A percentile compares a stretch with the other conserved stretches of the same genome.
Conservation (phyloP, 768 basidiomycete genomes). For the Russula sp. region DNA sequence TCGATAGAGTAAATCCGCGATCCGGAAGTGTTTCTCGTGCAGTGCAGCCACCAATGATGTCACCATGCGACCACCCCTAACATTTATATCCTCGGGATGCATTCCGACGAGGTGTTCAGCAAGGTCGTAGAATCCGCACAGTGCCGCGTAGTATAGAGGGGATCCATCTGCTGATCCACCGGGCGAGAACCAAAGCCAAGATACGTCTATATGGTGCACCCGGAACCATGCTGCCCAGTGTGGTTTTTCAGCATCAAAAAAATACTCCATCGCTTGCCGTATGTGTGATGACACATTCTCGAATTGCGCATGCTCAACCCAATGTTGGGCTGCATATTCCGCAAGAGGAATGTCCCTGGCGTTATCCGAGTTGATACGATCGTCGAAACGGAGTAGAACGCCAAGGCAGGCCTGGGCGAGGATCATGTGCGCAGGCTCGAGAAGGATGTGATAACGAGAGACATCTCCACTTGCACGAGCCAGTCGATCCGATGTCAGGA, state of each 20-base stretch:
- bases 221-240: slow-evolving; percentile 1
- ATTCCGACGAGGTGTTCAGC: neutral
- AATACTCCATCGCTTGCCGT: neutral
- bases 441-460: neutral
- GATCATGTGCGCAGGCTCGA: neutral
- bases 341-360: neutral
- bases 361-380: neutral
- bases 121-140: neutral
- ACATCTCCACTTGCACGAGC: neutral
- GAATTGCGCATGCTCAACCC: neutral
- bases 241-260: neutral
- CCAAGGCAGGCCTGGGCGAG: slow-evolving; percentile 3
- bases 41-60: neutral
- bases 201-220: neutral
- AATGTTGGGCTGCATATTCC: neutral
- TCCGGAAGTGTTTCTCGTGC: neutral
- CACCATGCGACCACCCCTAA: neutral
- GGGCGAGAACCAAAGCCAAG: neutral
- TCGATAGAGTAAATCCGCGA: neutral
- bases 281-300: neutral
- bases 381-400: neutral
- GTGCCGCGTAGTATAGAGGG: neutral
- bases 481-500: neutral
- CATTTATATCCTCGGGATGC: neutral
- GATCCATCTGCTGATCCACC: too few species aligned